These are phyloP conservation scores for Dittrichia graveolens DNA, from an alignment of 129 eudicot species.

Conservation along the genomic window DNA sequence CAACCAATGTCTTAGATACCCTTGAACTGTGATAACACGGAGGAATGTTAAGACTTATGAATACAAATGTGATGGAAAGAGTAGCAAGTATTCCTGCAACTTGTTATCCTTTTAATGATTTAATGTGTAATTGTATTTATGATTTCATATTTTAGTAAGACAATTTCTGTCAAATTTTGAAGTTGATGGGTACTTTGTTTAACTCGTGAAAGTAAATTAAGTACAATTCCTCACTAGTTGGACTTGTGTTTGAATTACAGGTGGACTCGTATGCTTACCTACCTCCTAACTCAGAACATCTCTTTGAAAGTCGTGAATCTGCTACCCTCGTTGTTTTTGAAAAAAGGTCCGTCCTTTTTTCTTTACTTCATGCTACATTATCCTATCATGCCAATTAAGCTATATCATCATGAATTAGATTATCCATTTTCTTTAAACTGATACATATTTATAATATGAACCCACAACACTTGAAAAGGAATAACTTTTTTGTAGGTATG, in stretches of 20 bases:
- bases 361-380: not conserved
- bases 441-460: constrained; percentile 9
- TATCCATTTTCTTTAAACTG: not conserved
- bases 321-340: constrained; percentile 85
- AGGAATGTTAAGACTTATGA: no score
- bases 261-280: constrained; percentile 91
- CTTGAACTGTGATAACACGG: no score
- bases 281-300: constrained; percentile 76
- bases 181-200: not conserved
- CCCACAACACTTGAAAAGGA: constrained; percentile 7
- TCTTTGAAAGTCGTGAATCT: constrained; percentile 54
- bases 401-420: no score
- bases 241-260: constrained; percentile 42
- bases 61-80: no score
- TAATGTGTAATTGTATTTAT: not conserved
- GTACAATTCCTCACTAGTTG: constrained; percentile 16
- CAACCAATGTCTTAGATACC: no score
- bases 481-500: constrained; percentile 50
- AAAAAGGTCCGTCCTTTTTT: constrained; percentile 58
- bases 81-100: no score
- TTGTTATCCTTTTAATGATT: constrained; percentile 1
- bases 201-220: not conserved
- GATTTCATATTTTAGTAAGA: not conserved
- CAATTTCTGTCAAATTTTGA: not conserved
- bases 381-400: not conserved